phyloP scores from a whole-genome alignment of 306 rosid genomes.

The Castanea crenata region DNA sequence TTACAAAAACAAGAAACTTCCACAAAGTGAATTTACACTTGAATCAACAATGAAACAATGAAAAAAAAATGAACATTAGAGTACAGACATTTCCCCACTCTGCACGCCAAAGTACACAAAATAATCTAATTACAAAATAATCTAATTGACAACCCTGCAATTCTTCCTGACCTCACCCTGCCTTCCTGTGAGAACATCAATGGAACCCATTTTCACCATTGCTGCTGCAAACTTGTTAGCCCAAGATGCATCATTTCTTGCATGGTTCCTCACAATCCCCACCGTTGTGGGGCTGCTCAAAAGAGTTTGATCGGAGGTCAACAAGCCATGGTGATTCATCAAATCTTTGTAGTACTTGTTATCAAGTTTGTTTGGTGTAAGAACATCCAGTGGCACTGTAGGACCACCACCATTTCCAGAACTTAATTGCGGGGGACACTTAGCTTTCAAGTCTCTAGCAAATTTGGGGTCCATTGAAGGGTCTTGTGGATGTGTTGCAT shows the following conservation, averaged over 20 bases:
- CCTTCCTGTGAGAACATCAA: constrained; percentile 3
- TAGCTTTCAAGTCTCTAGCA: background rate
- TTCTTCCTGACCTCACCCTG: constrained; percentile 12
- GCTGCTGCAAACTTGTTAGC: constrained; percentile 9
- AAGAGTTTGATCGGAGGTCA: constrained; percentile 16
- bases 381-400: background rate
- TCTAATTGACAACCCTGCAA: background rate
- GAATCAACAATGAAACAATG: background rate
- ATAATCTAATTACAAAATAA: too few relatives aligned
- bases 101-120: background rate
- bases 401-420: background rate
- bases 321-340: background rate
- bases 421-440: background rate
- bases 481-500: constrained; percentile 12
- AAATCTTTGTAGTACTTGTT: constrained; percentile 5
- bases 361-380: background rate
- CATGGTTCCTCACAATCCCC: background rate
- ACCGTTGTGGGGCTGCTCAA: background rate
- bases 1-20: background rate
- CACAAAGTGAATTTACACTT: background rate
- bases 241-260: background rate
- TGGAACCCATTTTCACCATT: constrained; percentile 17
- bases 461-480: constrained; percentile 8
- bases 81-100: background rate
- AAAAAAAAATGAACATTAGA: background rate